phyloP scores from a whole-genome alignment of 192 early-diverging fungal species.

The Entomortierella lignicola region DNA sequence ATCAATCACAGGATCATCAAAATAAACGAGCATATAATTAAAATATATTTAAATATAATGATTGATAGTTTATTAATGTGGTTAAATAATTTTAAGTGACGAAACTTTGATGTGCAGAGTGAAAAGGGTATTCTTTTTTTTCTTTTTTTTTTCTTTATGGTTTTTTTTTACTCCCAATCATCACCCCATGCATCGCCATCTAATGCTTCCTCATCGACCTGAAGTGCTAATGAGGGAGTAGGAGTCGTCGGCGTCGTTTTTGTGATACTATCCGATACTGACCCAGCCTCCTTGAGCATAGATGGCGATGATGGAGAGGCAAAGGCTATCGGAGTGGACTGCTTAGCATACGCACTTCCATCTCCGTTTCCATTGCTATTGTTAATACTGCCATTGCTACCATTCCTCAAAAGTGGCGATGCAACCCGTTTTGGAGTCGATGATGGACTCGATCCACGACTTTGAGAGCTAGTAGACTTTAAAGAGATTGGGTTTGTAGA shows the following conservation, averaged over 20 bases:
- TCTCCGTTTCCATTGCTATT: neutral
- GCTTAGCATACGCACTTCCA: neutral
- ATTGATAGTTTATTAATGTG: too few relatives aligned
- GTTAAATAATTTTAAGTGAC: neutral
- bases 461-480: conserved; percentile 3
- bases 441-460: conserved; percentile 21
- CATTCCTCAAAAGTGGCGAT: conserved; percentile 23
- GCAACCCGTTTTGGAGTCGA: conserved; percentile 27
- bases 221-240: conserved; percentile 21
- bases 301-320: neutral
- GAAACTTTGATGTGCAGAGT: too few relatives aligned
- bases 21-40: too few relatives aligned
- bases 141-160: neutral
- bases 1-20: too few relatives aligned
- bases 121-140: neutral
- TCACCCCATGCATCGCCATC: conserved; percentile 47
- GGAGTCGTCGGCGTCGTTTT: neutral
- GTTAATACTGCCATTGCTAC: conserved; percentile 4
- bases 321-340: neutral
- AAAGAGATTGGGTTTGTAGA: neutral
- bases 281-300: neutral
- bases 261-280: neutral
- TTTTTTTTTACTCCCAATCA: conserved; percentile 25
- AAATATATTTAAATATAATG: too few relatives aligned
- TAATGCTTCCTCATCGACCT: conserved; percentile 31